These are phyloP conservation scores for Salvia rosmarinus DNA, from an alignment of 257 asterid genomes.

Conservation along the genomic window DNA sequence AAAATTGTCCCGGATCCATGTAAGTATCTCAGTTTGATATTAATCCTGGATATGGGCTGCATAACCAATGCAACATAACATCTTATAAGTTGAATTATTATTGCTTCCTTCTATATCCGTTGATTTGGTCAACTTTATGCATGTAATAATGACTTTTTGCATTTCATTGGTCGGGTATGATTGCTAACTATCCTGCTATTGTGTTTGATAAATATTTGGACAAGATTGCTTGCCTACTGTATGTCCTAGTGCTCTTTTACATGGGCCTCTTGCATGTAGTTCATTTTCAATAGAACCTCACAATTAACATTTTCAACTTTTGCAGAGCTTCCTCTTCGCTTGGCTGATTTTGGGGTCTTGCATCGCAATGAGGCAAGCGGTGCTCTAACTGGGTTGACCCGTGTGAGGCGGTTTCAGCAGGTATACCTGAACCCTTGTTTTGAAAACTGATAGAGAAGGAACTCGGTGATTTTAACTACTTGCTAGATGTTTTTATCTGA, in stretches of 20 bases:
- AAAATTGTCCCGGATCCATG: not conserved
- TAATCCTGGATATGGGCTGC: constrained; percentile 10
- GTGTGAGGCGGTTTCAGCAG: constrained; percentile 99
- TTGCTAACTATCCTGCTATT: constrained; percentile 4
- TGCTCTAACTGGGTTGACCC: constrained; percentile 96
- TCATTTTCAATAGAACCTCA: not conserved
- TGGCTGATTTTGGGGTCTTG: constrained; percentile 97
- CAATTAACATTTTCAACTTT: constrained; percentile 23
- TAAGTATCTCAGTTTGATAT: constrained; percentile 1
- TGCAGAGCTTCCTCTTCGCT: constrained; percentile 93
- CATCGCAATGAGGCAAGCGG: constrained; percentile 99
- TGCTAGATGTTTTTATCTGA: not conserved
- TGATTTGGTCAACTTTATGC: constrained; percentile 8
- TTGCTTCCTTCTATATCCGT: not conserved
- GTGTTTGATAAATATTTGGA: not conserved
- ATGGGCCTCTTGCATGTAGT: not conserved
- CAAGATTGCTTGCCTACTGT: not conserved
- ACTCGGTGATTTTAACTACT: constrained; percentile 3
- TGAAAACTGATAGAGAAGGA: constrained; percentile 26
- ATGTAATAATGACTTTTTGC: not conserved
- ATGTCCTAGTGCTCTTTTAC: constrained; percentile 3
- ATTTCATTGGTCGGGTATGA: constrained; percentile 7
- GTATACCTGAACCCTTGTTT: constrained; percentile 38
- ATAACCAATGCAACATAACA: constrained; percentile 1
- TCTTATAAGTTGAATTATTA: constrained; percentile 6